A percentile compares a stretch with the other conserved stretches of the same genome.
These are phyloP conservation scores for Talaromyces sp. DNA, from an alignment of 2,329 filamentous ascomycete genomes.

Conservation along the genomic window DNA sequence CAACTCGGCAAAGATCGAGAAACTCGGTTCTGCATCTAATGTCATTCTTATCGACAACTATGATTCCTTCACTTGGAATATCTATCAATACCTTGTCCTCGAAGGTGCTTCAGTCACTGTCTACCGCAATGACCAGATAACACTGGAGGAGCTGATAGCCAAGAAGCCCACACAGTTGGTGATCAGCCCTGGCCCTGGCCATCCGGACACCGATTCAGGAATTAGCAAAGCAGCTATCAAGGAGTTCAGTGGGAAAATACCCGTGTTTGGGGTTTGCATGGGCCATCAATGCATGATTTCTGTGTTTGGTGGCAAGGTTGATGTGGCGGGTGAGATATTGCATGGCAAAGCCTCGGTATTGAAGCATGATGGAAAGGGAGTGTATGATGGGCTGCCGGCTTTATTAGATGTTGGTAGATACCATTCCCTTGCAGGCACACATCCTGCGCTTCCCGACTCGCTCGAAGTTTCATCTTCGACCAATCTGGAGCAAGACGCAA, in stretches of 20 bases:
- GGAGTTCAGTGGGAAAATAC: conserved; percentile 90
- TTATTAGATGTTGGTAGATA: conserved; percentile 87
- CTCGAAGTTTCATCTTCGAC: conserved; percentile 92
- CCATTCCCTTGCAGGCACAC: conserved; percentile 90
- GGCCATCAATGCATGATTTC: conserved; percentile 98
- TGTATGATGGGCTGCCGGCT: conserved; percentile 77
- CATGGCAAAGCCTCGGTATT: conserved; percentile 95
- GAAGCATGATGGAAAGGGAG: conserved; percentile 82
- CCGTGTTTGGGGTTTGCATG: conserved; percentile 95
- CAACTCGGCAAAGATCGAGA: conserved; percentile 69
- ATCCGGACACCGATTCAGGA: conserved; percentile 86
- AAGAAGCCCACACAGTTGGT: conserved; percentile 90
- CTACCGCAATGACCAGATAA: conserved; percentile 86
- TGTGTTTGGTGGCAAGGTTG: conserved; percentile 85
- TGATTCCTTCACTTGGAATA: conserved; percentile 99
- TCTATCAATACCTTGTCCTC: conserved; percentile 97
- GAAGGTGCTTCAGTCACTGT: conserved; percentile 90
- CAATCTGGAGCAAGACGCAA: conserved; percentile 54
- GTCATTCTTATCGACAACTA: conserved; percentile 97
- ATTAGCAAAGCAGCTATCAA: conserved; percentile 88
- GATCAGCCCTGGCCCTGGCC: conserved; percentile 90
- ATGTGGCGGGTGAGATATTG: conserved; percentile 90
- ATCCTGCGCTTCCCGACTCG: conserved; percentile 76
- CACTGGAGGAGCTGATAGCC: conserved; percentile 74
- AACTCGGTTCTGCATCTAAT: conserved; percentile 77